A percentile compares a stretch with the other conserved stretches of the same genome.
Conservation (phyloP, 2,329 filamentous ascomycete genomes). For the Davidsoniella virescens region DNA sequence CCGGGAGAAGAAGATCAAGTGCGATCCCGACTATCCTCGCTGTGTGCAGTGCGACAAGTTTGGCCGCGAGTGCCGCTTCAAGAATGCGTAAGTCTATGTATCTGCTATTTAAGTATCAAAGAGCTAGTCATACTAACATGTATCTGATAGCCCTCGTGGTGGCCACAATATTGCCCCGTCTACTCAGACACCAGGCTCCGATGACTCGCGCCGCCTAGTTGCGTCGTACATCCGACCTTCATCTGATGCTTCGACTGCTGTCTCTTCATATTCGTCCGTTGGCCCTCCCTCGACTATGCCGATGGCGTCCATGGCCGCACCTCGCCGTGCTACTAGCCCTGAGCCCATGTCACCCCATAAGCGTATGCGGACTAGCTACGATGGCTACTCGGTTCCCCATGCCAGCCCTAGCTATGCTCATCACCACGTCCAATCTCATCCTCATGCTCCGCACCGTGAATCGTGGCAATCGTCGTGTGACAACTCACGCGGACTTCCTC, state of each 20-base stretch:
- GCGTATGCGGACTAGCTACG: constrained; percentile 31
- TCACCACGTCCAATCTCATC: neutral
- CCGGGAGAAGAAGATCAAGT: constrained; percentile 95
- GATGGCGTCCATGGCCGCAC: neutral
- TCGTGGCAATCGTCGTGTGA: constrained; percentile 15
- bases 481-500: neutral
- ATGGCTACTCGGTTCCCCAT: constrained; percentile 21
- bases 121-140: neutral
- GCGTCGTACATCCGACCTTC: neutral
- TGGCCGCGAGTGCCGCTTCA: constrained; percentile 68
- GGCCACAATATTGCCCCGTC: constrained; percentile 41
- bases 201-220: neutral
- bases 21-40: constrained; percentile 72
- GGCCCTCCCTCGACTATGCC: neutral
- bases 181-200: constrained; percentile 25
- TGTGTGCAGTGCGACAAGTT: constrained; percentile 90
- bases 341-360: constrained; percentile 26
- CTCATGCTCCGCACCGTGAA: constrained; percentile 18
- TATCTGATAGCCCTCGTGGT: constrained; percentile 32
- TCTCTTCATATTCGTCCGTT: neutral
- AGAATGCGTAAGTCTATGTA: constrained; percentile 54
- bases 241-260: neutral
- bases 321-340: constrained; percentile 16
- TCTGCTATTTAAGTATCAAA: neutral
- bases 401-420: neutral